Evolutionary conservation across 768 basidiomycete genomes (phyloP).

Genomic region (Panaeolus papilionaceus): DNA sequence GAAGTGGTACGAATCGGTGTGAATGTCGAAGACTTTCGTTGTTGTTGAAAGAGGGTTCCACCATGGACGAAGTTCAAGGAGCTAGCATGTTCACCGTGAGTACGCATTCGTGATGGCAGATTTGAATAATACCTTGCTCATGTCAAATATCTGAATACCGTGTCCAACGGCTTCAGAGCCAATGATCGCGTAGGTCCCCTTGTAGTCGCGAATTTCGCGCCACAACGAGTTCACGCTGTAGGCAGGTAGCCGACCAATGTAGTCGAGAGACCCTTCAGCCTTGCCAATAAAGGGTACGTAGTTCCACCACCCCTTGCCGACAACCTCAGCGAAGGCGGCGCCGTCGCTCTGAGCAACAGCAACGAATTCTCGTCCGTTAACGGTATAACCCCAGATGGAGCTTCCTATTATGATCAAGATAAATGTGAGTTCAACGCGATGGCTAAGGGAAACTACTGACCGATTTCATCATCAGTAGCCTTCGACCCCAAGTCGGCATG

Average conservation of each 20-base stretch:
- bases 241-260: not conserved
- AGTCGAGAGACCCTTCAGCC: not conserved
- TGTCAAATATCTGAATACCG: not conserved
- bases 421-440: not conserved
- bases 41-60: not conserved
- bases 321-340: not conserved
- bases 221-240: not conserved
- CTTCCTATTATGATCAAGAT: not conserved
- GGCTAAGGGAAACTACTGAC: not conserved
- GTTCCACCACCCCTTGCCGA: not conserved
- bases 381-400: not conserved
- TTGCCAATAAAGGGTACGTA: not conserved
- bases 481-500: not conserved
- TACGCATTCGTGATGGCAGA: no score
- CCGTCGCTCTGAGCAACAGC: not conserved
- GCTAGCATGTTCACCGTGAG: not conserved
- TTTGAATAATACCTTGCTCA: not conserved
- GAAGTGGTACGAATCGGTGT: not conserved
- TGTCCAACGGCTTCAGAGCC: not conserved
- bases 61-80: not conserved
- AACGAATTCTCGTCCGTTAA: not conserved
- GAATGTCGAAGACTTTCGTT: not conserved
- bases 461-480: not conserved
- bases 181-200: not conserved
- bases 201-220: not conserved